Evolutionary conservation across 2,329 filamentous ascomycete genomes (phyloP).

Genomic region (Claviceps paspali): DNA sequence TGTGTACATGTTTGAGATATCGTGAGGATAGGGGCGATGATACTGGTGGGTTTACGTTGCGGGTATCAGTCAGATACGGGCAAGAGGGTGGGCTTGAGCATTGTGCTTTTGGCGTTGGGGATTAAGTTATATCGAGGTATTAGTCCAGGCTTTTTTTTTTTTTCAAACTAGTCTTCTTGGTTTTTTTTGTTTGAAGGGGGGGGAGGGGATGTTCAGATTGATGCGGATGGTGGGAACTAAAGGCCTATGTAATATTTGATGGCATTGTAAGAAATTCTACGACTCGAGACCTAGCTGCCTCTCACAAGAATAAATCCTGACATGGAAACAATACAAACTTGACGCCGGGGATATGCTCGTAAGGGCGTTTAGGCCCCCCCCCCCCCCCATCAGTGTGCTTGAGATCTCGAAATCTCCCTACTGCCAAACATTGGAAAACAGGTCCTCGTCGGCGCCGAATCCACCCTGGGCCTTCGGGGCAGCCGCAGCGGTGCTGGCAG

Average conservation of each 20-base stretch:
- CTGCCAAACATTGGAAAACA: conserved; percentile 95
- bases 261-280: too few relatives aligned
- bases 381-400: too few relatives aligned
- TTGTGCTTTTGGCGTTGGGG: background rate
- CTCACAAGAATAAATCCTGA: conserved; percentile 16
- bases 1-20: too few relatives aligned
- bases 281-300: too few relatives aligned
- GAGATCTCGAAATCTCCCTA: conserved; percentile 20
- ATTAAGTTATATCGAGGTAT: background rate
- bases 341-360: conserved; percentile 16
- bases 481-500: conserved; percentile 23
- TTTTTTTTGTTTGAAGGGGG: background rate
- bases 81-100: background rate
- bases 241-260: too few relatives aligned
- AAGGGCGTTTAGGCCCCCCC: background rate
- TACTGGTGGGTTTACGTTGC: background rate
- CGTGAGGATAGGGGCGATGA: too few relatives aligned
- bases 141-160: background rate
- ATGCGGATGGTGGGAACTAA: too few relatives aligned
- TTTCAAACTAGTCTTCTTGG: too few relatives aligned
- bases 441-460: conserved; percentile 59
- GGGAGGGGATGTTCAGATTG: too few relatives aligned
- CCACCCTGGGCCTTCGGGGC: conserved; percentile 40
- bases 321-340: conserved; percentile 15
- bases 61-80: background rate